These are phyloP conservation scores for Melaleuca quinquenervia DNA, from an alignment of 345 rosid genomes.

Conservation along the genomic window DNA sequence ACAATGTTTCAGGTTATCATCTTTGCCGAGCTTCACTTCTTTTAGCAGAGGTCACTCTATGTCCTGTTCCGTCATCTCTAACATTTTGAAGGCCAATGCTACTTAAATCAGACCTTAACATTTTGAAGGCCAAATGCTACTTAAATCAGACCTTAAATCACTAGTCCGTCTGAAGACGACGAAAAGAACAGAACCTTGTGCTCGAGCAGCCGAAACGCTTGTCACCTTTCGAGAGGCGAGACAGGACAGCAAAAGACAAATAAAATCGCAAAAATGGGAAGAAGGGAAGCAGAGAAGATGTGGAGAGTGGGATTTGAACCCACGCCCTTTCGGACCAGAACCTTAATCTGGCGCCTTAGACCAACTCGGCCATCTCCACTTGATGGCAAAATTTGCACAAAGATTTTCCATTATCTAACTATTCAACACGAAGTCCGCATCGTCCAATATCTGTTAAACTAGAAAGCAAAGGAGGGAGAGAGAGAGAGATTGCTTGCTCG, in stretches of 20 bases:
- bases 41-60: background rate
- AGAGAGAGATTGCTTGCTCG: background rate
- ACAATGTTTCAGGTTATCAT: background rate
- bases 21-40: background rate
- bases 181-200: background rate
- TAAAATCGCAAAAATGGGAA: background rate
- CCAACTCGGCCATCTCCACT: constrained; percentile 98
- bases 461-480: background rate
- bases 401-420: too few relatives aligned
- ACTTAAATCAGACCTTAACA: too few relatives aligned
- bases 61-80: background rate
- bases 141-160: background rate
- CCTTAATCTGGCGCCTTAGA: constrained; percentile 99
- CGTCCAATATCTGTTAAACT: background rate
- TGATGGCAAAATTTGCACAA: background rate
- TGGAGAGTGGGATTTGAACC: constrained; percentile 98
- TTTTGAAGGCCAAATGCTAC: too few relatives aligned
- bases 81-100: too few relatives aligned
- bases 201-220: too few relatives aligned
- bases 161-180: background rate
- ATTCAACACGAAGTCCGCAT: background rate
- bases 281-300: background rate
- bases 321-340: constrained; percentile 99
- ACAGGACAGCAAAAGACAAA: too few relatives aligned
- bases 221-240: background rate